Evolutionary conservation across 306 rosid genomes (phyloP), one percentile per base, ranked within the genome.

Genomic region (Clitoria ternatea): DNA sequence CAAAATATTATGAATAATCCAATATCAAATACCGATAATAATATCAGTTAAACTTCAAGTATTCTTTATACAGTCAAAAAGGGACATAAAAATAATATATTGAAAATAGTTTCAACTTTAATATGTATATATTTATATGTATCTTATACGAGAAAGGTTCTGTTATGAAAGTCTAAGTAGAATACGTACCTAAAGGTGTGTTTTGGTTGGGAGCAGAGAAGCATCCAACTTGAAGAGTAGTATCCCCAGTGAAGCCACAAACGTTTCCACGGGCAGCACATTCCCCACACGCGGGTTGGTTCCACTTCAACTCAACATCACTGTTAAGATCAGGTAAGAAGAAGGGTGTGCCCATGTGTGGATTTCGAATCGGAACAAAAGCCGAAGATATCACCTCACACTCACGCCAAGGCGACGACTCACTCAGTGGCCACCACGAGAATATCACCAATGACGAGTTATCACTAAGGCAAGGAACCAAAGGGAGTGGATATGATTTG

Each of bases 261-360:
- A 44, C 15, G 40, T 70, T 48, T 3, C 62, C 73, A 2, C 27
- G 49, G 7, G 4, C 2, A 70, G 33, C 84, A 63, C 92, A 87
- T 0, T 2, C 13, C 0, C 48, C 24, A 8, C 89, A 82, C 2
- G 19, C 14, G 2, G 89, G 86, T 9, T 27, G 8, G 4, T n/a
- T 36, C 92, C 92, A 87, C 2, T 12, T 61, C 81, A 87, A 39
- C 66, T 7, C 30, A 15, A 80, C 30, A 59, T 73, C 78, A 0
- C 9, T 7, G 24, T 3, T 62, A 10, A 62, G 66, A 53, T 26
- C 56, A 0, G 35, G 7, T 23, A 30, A 0, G 35, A 1, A 7
- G 49, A 1, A 5, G 54, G 44, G 6, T 7, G 18, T 26, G 7
- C 11, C 15, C 18, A 11, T 1, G 13, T 32, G 13, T 4, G 65